A percentile compares a stretch with the other conserved stretches of the same genome.
Conservation (phyloP, 495 filamentous ascomycete genomes). For the Aspergillus haitiensis region DNA sequence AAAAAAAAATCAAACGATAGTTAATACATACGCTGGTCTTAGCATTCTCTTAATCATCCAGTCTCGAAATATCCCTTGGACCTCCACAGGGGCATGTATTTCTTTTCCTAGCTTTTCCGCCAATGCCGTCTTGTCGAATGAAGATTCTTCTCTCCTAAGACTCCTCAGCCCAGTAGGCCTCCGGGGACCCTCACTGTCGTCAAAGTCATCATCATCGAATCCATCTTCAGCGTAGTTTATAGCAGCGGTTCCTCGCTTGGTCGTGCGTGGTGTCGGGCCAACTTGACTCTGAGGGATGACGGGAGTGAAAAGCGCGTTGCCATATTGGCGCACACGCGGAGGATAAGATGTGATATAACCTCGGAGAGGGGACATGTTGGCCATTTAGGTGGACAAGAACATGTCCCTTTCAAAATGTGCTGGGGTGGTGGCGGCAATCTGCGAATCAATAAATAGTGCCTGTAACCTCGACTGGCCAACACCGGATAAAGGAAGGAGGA, state of each 20-base stretch:
- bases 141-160: slow-evolving; percentile 73
- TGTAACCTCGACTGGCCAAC: slow-evolving; percentile 15
- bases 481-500: slow-evolving; percentile 5
- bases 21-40: slow-evolving; percentile 45
- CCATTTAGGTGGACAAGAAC: slow-evolving; percentile 38
- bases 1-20: slow-evolving; percentile 1
- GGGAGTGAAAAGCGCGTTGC: slow-evolving; percentile 88
- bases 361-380: slow-evolving; percentile 68
- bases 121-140: slow-evolving; percentile 57
- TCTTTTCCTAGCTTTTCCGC: slow-evolving; percentile 83
- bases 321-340: slow-evolving; percentile 85
- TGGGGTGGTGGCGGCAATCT: slow-evolving; percentile 7
- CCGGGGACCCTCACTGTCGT: slow-evolving; percentile 76
- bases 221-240: slow-evolving; percentile 98
- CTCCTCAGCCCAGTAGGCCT: slow-evolving; percentile 84
- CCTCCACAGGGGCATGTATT: slow-evolving; percentile 70
- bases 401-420: slow-evolving; percentile 39
- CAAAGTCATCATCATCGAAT: slow-evolving; percentile 91
- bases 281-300: slow-evolving; percentile 69
- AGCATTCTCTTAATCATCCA: slow-evolving; percentile 84
- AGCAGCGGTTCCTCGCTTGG: slow-evolving; percentile 92
- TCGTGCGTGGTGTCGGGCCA: slow-evolving; percentile 75
- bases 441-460: slow-evolving; percentile 17
- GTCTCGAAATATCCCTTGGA: slow-evolving; percentile 88
- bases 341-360: slow-evolving; percentile 90